Percentiles rank a stretch among this genome's conserved stretches.
phyloP scores from a whole-genome alignment of 192 early-diverging fungal species.

The Backusella mclennaniae region DNA sequence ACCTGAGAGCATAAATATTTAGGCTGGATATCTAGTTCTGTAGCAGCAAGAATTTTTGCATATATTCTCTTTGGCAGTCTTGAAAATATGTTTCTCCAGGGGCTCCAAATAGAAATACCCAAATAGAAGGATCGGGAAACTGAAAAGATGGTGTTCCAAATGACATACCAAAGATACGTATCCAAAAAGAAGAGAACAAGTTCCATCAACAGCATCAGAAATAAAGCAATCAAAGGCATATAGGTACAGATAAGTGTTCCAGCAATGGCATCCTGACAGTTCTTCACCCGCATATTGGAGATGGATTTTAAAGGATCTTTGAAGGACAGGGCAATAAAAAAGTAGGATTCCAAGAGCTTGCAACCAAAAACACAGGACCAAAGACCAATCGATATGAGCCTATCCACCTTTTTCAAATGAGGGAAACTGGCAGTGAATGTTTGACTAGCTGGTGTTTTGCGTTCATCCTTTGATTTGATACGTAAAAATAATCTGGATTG shows the following conservation, averaged over 20 bases:
- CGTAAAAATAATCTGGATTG: constrained; percentile 57
- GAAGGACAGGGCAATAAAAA: constrained; percentile 79
- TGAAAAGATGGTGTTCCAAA: constrained; percentile 83
- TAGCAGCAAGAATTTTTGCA: constrained; percentile 66
- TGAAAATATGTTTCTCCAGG: constrained; percentile 80
- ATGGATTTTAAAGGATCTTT: constrained; percentile 67
- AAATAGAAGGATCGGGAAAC: constrained; percentile 71
- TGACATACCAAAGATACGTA: constrained; percentile 88
- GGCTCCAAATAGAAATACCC: constrained; percentile 79
- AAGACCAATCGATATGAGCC: constrained; percentile 66
- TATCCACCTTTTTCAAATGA: constrained; percentile 59
- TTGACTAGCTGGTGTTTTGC: constrained; percentile 48
- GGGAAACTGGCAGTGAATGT: constrained; percentile 78
- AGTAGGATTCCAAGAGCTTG: constrained; percentile 82
- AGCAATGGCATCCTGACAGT: constrained; percentile 61
- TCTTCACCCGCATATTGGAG: constrained; percentile 41
- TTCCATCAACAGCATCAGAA: constrained; percentile 72
- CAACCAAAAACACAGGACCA: constrained; percentile 74
- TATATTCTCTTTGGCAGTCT: constrained; percentile 79
- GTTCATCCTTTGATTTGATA: constrained; percentile 27
- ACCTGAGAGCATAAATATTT: constrained; percentile 81
- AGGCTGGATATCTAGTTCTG: constrained; percentile 70
- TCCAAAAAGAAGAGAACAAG: constrained; percentile 81
- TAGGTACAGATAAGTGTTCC: constrained; percentile 57
- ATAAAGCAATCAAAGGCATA: constrained; percentile 67